A percentile compares a stretch with the other conserved stretches of the same genome.
These are phyloP conservation scores for Colletotrichum liaoningense DNA, from an alignment of 2,329 filamentous ascomycete species.

Conservation along the genomic window DNA sequence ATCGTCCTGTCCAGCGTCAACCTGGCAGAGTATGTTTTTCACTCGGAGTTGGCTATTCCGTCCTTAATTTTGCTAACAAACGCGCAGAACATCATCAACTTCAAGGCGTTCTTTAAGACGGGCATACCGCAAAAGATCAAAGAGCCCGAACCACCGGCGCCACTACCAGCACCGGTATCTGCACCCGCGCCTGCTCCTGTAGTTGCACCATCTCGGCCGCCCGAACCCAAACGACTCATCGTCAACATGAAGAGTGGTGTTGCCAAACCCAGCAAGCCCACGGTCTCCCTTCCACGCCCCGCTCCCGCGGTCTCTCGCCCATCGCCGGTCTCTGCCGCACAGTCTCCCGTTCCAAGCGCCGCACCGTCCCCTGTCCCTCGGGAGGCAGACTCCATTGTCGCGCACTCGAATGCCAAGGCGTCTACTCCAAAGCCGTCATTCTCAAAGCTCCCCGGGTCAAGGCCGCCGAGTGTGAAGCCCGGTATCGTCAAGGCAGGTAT, in stretches of 20 bases:
- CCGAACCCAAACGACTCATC: conserved; percentile 44
- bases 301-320: conserved; percentile 15
- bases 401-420: conserved; percentile 20
- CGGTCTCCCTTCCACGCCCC: conserved; percentile 20
- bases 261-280: conserved; percentile 50
- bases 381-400: conserved; percentile 35
- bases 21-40: conserved; percentile 47
- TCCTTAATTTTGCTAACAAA: conserved; percentile 29
- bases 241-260: conserved; percentile 45
- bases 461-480: conserved; percentile 4
- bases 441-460: neutral
- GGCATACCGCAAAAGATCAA: conserved; percentile 19
- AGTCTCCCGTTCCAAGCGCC: conserved; percentile 14
- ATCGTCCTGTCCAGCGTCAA: conserved; percentile 48
- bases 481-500: neutral
- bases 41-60: neutral
- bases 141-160: conserved; percentile 36
- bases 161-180: neutral
- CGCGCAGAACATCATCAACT: conserved; percentile 49
- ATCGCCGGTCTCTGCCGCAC: conserved; percentile 8
- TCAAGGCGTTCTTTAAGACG: conserved; percentile 52
- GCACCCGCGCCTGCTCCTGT: neutral
- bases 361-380: conserved; percentile 25
- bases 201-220: conserved; percentile 12
- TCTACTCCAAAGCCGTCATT: neutral